Conservation (phyloP, 1,139 yeast species). For the Trichomonascaceae sp. region DNA sequence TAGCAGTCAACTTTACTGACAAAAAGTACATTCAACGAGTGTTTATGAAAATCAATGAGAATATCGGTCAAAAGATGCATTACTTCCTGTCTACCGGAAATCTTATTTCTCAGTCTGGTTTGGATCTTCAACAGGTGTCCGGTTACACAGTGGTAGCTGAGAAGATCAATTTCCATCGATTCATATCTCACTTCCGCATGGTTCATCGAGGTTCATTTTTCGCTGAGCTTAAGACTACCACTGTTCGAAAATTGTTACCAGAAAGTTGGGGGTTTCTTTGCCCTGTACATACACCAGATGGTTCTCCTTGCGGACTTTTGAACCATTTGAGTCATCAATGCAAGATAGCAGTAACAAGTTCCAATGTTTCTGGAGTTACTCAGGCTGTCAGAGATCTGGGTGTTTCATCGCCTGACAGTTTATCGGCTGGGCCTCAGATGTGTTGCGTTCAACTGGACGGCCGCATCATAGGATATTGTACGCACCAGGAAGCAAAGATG, state of each 20-base stretch:
- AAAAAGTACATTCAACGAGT: constrained; percentile 77
- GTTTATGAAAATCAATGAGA: constrained; percentile 76
- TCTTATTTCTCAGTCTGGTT: constrained; percentile 91
- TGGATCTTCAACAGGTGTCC: constrained; percentile 95
- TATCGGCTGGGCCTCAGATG: constrained; percentile 80
- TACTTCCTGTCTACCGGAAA: constrained; percentile 96
- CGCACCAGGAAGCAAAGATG: constrained; percentile 79
- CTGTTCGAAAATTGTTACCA: constrained; percentile 92
- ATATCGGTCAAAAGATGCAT: constrained; percentile 90
- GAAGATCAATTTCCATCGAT: constrained; percentile 93
- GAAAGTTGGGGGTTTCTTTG: constrained; percentile 99
- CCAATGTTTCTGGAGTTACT: constrained; percentile 72
- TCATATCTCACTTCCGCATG: constrained; percentile 96
- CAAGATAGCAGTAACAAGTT: constrained; percentile 67
- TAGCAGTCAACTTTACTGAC: constrained; percentile 78
- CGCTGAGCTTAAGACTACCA: constrained; percentile 94
- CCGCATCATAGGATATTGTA: constrained; percentile 86
- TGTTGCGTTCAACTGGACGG: constrained; percentile 92
- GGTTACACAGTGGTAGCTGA: constrained; percentile 99
- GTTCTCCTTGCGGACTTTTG: constrained; percentile 97
- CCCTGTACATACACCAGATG: constrained; percentile 99
- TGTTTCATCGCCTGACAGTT: constrained; percentile 60
- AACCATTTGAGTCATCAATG: constrained; percentile 97
- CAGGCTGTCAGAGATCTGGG: constrained; percentile 66
- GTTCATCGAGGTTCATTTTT: constrained; percentile 99